Percentiles rank a stretch among this genome's conserved stretches.
Conservation (phyloP, 2,329 filamentous ascomycete genomes). For the Curvularia spicifera region DNA sequence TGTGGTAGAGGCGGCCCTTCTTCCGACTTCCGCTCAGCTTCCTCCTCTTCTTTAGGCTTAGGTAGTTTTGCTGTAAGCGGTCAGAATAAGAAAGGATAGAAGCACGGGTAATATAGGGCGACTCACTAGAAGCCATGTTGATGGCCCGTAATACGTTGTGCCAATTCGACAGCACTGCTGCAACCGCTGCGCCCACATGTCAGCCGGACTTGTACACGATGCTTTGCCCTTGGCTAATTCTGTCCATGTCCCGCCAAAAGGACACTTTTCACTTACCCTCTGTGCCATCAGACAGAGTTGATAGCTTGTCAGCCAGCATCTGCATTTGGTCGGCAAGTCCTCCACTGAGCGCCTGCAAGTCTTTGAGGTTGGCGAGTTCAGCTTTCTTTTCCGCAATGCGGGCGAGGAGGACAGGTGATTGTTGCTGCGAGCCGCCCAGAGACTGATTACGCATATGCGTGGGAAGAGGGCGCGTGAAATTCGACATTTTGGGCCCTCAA, state of each 20-base stretch:
- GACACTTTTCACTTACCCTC: conserved; percentile 63
- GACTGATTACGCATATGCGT: conserved; percentile 67
- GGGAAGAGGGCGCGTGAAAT: conserved; percentile 57
- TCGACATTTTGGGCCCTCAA: conserved; percentile 43
- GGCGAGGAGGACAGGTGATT: conserved; percentile 73
- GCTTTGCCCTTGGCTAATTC: not conserved
- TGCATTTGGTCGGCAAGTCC: conserved; percentile 84
- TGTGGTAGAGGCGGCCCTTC: conserved; percentile 69
- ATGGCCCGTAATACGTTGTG: conserved; percentile 84
- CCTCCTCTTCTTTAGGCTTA: conserved; percentile 60
- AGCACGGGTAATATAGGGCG: not conserved
- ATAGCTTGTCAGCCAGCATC: conserved; percentile 76
- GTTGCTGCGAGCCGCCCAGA: conserved; percentile 54
- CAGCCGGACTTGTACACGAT: conserved; percentile 20
- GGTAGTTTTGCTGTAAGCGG: conserved; percentile 68
- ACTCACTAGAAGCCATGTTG: conserved; percentile 82
- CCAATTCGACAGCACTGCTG: conserved; percentile 85
- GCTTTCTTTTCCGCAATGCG: conserved; percentile 86
- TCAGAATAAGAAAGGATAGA: conserved; percentile 16
- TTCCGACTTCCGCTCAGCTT: conserved; percentile 50
- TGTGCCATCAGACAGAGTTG: conserved; percentile 79
- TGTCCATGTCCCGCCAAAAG: not conserved
- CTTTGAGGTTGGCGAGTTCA: conserved; percentile 78
- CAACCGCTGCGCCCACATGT: conserved; percentile 66
- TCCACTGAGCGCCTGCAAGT: conserved; percentile 78